phyloP scores from a whole-genome alignment of 192 early-diverging fungal species.

The Backusella australiensis region DNA sequence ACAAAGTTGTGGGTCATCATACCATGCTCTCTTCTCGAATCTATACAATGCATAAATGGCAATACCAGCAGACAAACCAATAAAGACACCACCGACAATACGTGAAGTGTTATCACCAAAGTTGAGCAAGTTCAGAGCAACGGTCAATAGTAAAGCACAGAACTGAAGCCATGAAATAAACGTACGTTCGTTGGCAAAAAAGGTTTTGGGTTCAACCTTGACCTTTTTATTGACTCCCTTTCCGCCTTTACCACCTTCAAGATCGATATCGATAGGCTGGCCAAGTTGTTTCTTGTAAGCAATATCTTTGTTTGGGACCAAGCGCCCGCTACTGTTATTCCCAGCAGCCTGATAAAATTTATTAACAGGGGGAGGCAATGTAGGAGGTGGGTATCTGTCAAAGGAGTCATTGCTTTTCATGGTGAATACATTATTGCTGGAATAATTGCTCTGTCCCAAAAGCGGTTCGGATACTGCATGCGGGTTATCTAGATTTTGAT shows the following conservation, averaged over 20 bases:
- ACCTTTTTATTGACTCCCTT: slow-evolving; percentile 29
- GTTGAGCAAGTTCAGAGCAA: slow-evolving; percentile 66
- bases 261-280: background rate
- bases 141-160: slow-evolving; percentile 60
- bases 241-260: background rate
- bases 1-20: background rate
- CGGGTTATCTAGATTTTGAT: background rate
- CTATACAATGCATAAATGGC: slow-evolving; percentile 34
- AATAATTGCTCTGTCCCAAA: background rate
- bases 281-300: background rate
- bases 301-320: background rate
- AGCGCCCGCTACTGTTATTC: background rate
- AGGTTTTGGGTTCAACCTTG: slow-evolving; percentile 63
- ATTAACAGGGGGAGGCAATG: background rate
- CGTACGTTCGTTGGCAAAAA: slow-evolving; percentile 90
- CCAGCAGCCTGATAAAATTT: slow-evolving; percentile 14
- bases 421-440: background rate
- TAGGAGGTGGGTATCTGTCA: background rate
- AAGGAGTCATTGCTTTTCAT: background rate
- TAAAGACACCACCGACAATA: slow-evolving; percentile 30
- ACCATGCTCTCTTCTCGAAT: slow-evolving; percentile 36
- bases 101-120: slow-evolving; percentile 46
- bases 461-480: background rate
- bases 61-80: slow-evolving; percentile 25
- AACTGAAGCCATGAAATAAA: slow-evolving; percentile 81